phyloP scores from a whole-genome alignment of 306 rosid genomes.

The Leucaena leucocephala region DNA sequence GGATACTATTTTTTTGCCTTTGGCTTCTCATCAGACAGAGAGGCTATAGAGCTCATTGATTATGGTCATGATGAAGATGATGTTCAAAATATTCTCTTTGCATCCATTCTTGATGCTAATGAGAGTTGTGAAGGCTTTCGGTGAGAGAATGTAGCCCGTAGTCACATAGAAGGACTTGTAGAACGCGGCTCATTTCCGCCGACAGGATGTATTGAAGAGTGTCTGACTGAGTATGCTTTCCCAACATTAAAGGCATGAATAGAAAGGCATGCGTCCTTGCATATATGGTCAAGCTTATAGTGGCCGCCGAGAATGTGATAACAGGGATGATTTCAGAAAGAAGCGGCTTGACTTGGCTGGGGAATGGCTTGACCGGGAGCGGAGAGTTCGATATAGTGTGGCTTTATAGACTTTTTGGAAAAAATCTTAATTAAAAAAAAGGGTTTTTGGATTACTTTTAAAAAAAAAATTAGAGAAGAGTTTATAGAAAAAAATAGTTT shows the following conservation, averaged over 20 bases:
- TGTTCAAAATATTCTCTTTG: conserved; percentile 63
- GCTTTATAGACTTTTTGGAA: no score
- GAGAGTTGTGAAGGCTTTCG: conserved; percentile 55
- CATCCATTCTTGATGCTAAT: conserved; percentile 75
- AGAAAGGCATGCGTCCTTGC: conserved; percentile 83
- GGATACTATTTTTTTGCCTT: conserved; percentile 89
- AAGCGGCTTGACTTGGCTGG: conserved; percentile 91
- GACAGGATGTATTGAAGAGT: conserved; percentile 66
- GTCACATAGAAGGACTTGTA: conserved; percentile 47
- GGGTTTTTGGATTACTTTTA: no score
- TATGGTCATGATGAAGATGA: conserved; percentile 57
- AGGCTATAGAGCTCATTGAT: conserved; percentile 73
- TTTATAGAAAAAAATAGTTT: no score
- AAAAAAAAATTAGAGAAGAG: no score
- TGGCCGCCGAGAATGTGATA: conserved; percentile 76
- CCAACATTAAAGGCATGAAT: conserved; percentile 58
- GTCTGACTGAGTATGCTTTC: conserved; percentile 64
- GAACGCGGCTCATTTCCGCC: conserved; percentile 75
- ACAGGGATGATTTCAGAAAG: conserved; percentile 88
- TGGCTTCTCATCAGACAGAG: conserved; percentile 79
- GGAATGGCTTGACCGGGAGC: conserved; percentile 87
- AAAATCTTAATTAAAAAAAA: no score
- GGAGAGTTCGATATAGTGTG: no score
- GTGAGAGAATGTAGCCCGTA: conserved; percentile 46
- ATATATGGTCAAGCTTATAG: conserved; percentile 84